A percentile compares a stretch with the other conserved stretches of the same genome.
Evolutionary conservation across 441 rosid genomes (phyloP).

Genomic region (Populus tomentosa): DNA sequence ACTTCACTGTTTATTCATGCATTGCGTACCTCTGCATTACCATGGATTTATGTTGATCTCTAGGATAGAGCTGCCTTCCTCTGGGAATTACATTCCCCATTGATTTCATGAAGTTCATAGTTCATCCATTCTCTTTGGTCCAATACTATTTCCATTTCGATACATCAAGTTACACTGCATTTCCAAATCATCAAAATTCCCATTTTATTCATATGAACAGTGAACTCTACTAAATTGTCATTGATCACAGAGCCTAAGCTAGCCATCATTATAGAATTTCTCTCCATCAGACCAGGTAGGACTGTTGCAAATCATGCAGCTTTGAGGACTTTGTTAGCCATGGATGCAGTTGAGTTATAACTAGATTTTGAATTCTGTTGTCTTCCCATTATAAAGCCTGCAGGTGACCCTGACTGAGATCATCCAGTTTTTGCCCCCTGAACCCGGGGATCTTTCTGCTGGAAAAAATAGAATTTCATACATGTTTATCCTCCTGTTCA

Average conservation of each 20-base stretch:
- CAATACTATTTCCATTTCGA: background rate
- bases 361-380: background rate
- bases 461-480: background rate
- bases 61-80: background rate
- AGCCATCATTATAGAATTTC: background rate
- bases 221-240: background rate
- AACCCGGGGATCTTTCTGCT: background rate
- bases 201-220: background rate
- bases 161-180: background rate
- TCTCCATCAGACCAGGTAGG: background rate
- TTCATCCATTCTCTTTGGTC: background rate
- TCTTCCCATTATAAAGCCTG: background rate
- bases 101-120: background rate
- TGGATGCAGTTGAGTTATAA: too few species aligned
- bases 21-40: background rate
- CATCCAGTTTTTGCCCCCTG: background rate
- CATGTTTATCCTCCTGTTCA: background rate
- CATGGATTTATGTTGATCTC: background rate
- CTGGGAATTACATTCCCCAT: background rate
- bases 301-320: background rate
- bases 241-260: background rate
- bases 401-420: background rate
- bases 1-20: slow-evolving; percentile 3
- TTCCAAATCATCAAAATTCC: background rate
- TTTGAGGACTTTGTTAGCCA: background rate